phyloP scores from a whole-genome alignment of 2,329 filamentous ascomycete genomes.

The Dactylellina leptospora region DNA sequence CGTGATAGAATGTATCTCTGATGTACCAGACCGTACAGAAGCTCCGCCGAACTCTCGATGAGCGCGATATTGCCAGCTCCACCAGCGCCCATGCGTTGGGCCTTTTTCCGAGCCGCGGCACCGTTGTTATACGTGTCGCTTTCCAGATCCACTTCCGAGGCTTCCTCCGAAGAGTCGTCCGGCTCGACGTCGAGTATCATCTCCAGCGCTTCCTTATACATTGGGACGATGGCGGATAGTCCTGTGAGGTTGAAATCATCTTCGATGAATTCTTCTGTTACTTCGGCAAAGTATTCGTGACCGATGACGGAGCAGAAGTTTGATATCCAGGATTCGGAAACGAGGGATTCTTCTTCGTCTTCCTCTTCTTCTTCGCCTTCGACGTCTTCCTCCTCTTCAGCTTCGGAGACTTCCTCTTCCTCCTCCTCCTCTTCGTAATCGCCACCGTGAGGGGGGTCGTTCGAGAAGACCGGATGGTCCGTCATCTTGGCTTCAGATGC shows the following conservation, averaged over 20 bases:
- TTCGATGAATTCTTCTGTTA: constrained; percentile 98
- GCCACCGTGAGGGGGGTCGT: constrained; percentile 49
- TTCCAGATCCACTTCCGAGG: constrained; percentile 66
- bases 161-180: constrained; percentile 88
- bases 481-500: constrained; percentile 52
- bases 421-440: constrained; percentile 44
- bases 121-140: constrained; percentile 63
- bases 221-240: constrained; percentile 90
- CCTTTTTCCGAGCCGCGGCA: constrained; percentile 64
- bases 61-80: constrained; percentile 73
- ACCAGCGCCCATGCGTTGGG: constrained; percentile 62
- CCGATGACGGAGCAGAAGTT: constrained; percentile 95
- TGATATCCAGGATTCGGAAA: constrained; percentile 91
- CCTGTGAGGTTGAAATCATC: constrained; percentile 99
- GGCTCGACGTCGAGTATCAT: constrained; percentile 99
- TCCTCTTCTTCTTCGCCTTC: constrained; percentile 53
- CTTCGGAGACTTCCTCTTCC: constrained; percentile 53
- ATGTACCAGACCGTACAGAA: constrained; percentile 97
- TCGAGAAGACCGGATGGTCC: constrained; percentile 49
- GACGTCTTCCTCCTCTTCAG: constrained; percentile 57
- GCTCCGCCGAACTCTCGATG: constrained; percentile 96
- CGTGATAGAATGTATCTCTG: constrained; percentile 97
- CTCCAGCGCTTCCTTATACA: constrained; percentile 99
- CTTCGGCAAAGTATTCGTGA: constrained; percentile 98
- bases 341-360: constrained; percentile 56